phyloP scores from a whole-genome alignment of 805 yeast genomes.

The Osmozyma mogii region DNA sequence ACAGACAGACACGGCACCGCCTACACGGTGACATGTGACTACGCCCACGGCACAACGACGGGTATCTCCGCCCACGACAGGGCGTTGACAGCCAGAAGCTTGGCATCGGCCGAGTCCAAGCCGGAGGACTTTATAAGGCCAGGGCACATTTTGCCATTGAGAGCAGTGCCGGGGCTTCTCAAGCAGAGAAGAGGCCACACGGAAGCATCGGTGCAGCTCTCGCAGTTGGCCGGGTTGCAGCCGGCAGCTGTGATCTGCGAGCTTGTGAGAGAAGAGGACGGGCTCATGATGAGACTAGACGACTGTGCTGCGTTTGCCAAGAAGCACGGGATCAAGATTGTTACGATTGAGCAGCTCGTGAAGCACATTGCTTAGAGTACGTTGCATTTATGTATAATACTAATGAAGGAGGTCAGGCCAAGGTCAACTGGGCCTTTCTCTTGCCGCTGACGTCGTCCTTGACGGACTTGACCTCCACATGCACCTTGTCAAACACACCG shows the following conservation, averaged over 20 bases:
- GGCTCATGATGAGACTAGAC: constrained; percentile 87
- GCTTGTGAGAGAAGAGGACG: constrained; percentile 86
- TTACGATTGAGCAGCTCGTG: constrained; percentile 71
- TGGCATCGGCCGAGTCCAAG: constrained; percentile 53
- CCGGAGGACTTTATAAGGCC: constrained; percentile 77
- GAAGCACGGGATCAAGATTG: constrained; percentile 54
- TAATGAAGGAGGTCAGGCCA: too few relatives aligned
- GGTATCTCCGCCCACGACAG: constrained; percentile 96
- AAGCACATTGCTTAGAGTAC: constrained; percentile 36
- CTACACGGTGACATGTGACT: constrained; percentile 88
- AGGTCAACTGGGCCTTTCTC: constrained; percentile 70
- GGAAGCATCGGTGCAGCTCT: constrained; percentile 90
- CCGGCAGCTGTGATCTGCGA: constrained; percentile 94
- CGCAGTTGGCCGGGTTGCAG: constrained; percentile 63
- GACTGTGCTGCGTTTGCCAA: constrained; percentile 72
- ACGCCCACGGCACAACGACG: constrained; percentile 83
- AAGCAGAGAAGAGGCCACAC: constrained; percentile 87
- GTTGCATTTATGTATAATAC: too few relatives aligned
- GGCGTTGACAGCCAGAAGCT: constrained; percentile 65
- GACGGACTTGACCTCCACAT: constrained; percentile 73
- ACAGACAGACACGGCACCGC: constrained; percentile 94
- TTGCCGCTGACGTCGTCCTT: constrained; percentile 86
- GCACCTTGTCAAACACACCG: constrained; percentile 76
- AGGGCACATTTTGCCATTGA: constrained; percentile 88
- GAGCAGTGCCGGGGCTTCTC: constrained; percentile 85